Base-by-base conservation (phyloP, 352 stramenopile species). In the Phytophthora sansomeana region DNA sequence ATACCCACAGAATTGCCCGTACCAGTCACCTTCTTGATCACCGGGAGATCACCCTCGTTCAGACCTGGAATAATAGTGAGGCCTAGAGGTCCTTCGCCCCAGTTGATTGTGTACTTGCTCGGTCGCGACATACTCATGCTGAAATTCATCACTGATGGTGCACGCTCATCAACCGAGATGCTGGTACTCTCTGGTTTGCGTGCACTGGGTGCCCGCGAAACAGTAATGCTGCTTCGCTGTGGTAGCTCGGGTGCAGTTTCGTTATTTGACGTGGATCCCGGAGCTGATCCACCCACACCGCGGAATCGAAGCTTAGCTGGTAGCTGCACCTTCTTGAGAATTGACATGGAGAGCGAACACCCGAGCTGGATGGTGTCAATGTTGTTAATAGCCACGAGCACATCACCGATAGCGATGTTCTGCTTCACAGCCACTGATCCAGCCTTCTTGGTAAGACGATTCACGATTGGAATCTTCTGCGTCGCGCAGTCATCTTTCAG, bases 1-100 rank as follows among this genome's bases (percentile, higher is more conserved):
- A 96, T 93, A 32, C 88, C 88, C 21, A 77, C 63, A 2, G 80
- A 92, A 17, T 83, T 92, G 43, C 88, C 88, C 0, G 88, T 96
- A 28, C 88, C 88, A 13, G 88, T 96, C 28, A 96, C 85, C 55
- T 93, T 93, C 64, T 95, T 96, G 43, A 96, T 96, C 49, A 96
- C 87, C 0, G 88, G 88, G 28, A 94, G 72, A 33, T 95, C 86
- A 7, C 79, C 74, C 7, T 92, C 83, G n/a, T 91, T 74, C 36
- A 94, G 65, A 10, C 87, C 87, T 5, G 87, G 87, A 62, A 96
- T 96, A 57, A 96, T 96, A 48, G 87, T 96, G 7, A 96, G 63
- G 11, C 87, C 87, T 5, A 96, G 70, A 14, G 87, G 87, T 28
- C 87, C 87, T 75, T 93, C 86, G 13, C 71, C 80, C 87, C 87